Conservation (phyloP, 768 basidiomycete species). For the Ramaria sp. region DNA sequence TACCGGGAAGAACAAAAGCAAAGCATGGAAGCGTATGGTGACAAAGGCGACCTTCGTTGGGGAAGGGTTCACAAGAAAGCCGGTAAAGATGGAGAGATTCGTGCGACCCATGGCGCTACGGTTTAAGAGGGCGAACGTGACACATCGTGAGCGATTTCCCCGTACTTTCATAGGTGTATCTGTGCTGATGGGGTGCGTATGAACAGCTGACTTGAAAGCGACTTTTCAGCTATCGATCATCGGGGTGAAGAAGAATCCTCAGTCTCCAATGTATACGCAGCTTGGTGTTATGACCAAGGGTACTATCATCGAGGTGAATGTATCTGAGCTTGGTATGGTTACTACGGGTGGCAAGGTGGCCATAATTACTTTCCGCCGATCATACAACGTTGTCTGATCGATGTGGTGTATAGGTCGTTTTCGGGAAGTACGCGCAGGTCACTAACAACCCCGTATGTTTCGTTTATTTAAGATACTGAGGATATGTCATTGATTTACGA, state of each 20-base stretch:
- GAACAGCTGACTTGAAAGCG: conserved; percentile 85
- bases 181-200: background rate
- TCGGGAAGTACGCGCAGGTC: conserved; percentile 88
- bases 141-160: conserved; percentile 66
- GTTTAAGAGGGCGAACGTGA: conserved; percentile 97
- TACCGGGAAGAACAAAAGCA: conserved; percentile 92
- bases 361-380: conserved; percentile 13
- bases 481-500: background rate
- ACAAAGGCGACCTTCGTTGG: conserved; percentile 99
- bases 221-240: conserved; percentile 98
- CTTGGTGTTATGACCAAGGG: conserved; percentile 97
- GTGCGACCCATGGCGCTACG: conserved; percentile 95
- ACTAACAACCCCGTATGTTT: conserved; percentile 67
- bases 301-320: conserved; percentile 96
- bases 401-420: conserved; percentile 39
- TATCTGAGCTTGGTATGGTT: conserved; percentile 96
- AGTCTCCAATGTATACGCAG: conserved; percentile 96
- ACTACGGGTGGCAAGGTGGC: conserved; percentile 85
- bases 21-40: conserved; percentile 99
- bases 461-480: background rate
- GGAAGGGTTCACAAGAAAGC: conserved; percentile 95
- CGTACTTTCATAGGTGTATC: background rate
- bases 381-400: background rate
- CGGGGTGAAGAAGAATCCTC: conserved; percentile 98
- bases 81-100: conserved; percentile 98